These are phyloP conservation scores for Peniophora sp. DNA, from an alignment of 1,284 basidiomycete genomes.

Conservation along the genomic window DNA sequence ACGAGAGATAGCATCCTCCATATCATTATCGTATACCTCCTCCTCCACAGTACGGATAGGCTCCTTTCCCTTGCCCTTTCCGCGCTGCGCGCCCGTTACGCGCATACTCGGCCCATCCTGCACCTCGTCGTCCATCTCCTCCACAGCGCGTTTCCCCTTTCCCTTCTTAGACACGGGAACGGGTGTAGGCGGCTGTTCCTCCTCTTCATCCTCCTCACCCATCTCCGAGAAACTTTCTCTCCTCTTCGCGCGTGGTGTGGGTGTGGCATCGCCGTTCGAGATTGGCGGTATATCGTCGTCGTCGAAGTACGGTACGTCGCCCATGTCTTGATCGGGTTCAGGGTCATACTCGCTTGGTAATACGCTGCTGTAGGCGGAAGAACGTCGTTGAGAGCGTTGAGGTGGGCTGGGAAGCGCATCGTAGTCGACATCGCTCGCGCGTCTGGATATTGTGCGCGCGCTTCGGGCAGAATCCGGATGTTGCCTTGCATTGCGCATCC, in stretches of 20 bases:
- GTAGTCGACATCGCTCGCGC: slow-evolving; percentile 51
- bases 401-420: slow-evolving; percentile 51
- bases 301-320: not conserved
- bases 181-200: slow-evolving; percentile 16
- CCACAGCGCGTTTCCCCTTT: not conserved
- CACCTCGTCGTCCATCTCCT: slow-evolving; percentile 18
- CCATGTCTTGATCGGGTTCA: slow-evolving; percentile 12
- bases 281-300: not conserved
- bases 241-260: slow-evolving; percentile 17
- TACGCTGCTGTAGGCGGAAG: slow-evolving; percentile 19
- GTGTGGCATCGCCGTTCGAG: slow-evolving; percentile 2
- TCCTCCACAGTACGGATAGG: slow-evolving; percentile 16
- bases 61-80: slow-evolving; percentile 28
- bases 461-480: not conserved
- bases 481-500: not conserved
- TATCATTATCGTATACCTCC: slow-evolving; percentile 31
- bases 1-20: slow-evolving; percentile 50
- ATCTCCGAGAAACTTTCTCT: slow-evolving; percentile 39
- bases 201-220: slow-evolving; percentile 31
- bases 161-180: not conserved
- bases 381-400: slow-evolving; percentile 29
- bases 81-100: slow-evolving; percentile 14
- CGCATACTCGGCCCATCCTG: too few species aligned
- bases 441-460: slow-evolving; percentile 42
- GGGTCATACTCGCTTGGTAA: slow-evolving; percentile 13